A percentile compares a stretch with the other conserved stretches of the same genome.
These are phyloP conservation scores for Stenocarpella maydis DNA, from an alignment of 2,329 filamentous ascomycete species.

Conservation along the genomic window DNA sequence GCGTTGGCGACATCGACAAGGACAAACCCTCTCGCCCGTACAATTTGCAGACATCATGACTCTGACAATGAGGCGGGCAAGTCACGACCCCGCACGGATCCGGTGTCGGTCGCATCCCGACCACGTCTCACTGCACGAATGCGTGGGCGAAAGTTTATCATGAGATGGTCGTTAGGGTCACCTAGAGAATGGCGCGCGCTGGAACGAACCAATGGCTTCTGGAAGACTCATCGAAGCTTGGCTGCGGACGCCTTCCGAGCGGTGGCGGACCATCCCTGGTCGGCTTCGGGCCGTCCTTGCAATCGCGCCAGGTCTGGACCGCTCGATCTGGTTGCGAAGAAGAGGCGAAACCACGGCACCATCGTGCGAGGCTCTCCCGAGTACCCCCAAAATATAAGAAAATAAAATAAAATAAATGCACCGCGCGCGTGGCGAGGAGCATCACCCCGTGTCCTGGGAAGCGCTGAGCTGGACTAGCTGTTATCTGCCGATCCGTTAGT, in stretches of 20 bases:
- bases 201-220: slow-evolving; percentile 24
- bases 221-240: slow-evolving; percentile 7
- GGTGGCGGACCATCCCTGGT: background rate
- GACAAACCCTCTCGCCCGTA: background rate
- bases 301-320: background rate
- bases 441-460: background rate
- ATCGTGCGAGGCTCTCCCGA: background rate
- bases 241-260: background rate
- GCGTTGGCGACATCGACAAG: background rate
- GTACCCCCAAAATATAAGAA: too few relatives aligned
- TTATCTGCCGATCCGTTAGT: slow-evolving; percentile 11
- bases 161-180: slow-evolving; percentile 3
- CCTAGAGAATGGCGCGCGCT: background rate
- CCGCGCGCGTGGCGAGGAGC: background rate
- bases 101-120: background rate
- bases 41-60: slow-evolving; percentile 11
- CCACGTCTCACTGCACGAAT: background rate
- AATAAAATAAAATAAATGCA: too few relatives aligned
- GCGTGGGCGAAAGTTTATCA: background rate
- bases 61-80: slow-evolving; percentile 9
- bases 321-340: background rate
- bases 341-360: background rate
- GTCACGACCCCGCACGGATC: slow-evolving; percentile 1
- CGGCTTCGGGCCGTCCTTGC: slow-evolving; percentile 2
- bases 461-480: background rate